Percentiles rank a stretch among this genome's conserved stretches.
Conservation (phyloP, 345 rosid genomes). For the Acer negundo region DNA sequence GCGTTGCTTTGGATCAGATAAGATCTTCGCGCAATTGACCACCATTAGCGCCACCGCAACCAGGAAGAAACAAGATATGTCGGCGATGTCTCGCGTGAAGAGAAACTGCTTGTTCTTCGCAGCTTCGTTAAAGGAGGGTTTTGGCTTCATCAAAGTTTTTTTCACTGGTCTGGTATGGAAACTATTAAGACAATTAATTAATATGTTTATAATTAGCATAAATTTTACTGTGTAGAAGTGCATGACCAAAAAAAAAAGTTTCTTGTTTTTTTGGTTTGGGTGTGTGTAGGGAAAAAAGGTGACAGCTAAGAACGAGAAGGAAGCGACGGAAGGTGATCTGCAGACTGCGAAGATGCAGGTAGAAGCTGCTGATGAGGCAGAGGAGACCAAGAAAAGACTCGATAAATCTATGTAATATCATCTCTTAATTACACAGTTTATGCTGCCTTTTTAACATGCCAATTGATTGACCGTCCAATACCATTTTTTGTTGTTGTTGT, state of each 20-base stretch:
- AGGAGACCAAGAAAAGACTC: conserved; percentile 46
- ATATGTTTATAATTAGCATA: neutral
- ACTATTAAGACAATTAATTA: neutral
- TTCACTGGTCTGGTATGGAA: conserved; percentile 41
- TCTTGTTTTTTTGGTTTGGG: too few species aligned
- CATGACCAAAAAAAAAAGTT: neutral
- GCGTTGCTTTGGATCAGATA: conserved; percentile 16
- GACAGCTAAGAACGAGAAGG: conserved; percentile 60
- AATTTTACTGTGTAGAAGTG: neutral
- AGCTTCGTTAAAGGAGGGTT: conserved; percentile 51
- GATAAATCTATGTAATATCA: neutral
- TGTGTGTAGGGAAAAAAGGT: conserved; percentile 47
- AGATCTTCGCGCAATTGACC: conserved; percentile 16
- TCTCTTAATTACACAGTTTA: too few species aligned
- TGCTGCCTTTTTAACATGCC: too few species aligned
- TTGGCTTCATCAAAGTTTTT: conserved; percentile 49
- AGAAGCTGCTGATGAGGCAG: conserved; percentile 64
- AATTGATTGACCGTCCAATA: too few species aligned
- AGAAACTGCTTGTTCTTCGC: conserved; percentile 37
- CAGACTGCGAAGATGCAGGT: conserved; percentile 55
- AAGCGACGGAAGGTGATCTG: conserved; percentile 53
- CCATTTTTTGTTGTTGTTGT: too few species aligned
- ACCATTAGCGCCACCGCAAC: neutral
- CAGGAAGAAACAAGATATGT: conserved; percentile 18
- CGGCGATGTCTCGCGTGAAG: conserved; percentile 35